Evolutionary conservation across 441 rosid species (phyloP).

Genomic region (Mallotus japonicus): DNA sequence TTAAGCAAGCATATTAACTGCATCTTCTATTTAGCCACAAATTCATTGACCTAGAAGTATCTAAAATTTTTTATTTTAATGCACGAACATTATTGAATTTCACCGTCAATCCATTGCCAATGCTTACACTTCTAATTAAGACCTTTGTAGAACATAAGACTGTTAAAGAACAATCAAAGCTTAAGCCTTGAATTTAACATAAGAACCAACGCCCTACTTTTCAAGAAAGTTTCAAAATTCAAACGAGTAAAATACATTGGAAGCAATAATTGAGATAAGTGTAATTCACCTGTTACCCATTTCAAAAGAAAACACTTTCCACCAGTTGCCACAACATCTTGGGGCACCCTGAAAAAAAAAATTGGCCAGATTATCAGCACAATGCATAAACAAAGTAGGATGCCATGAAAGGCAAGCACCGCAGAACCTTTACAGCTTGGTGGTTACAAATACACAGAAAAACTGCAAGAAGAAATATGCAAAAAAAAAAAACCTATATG

Average conservation of each 20-base stretch:
- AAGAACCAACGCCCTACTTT: not conserved
- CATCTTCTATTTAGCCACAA: not conserved
- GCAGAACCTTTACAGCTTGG: not conserved
- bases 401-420: not conserved
- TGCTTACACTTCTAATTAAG: not conserved
- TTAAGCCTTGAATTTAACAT: not conserved
- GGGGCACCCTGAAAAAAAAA: slow-evolving; percentile 70
- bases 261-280: not conserved
- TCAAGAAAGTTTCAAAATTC: not conserved
- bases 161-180: not conserved
- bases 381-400: not conserved
- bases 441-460: not conserved
- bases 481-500: not conserved
- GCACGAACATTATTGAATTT: not conserved
- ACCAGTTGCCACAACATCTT: slow-evolving; percentile 89
- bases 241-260: not conserved
- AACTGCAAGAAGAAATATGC: not conserved
- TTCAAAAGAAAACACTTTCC: slow-evolving; percentile 79
- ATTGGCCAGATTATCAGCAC: slow-evolving; percentile 1
- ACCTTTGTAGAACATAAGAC: not conserved
- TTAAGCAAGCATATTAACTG: not conserved
- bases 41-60: not conserved
- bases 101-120: not conserved
- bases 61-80: not conserved
- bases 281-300: slow-evolving; percentile 77